Evolutionary conservation across 2,329 filamentous ascomycete species (phyloP), one percentile per base, ranked within the genome.

Genomic region (Huntiella savannae): DNA sequence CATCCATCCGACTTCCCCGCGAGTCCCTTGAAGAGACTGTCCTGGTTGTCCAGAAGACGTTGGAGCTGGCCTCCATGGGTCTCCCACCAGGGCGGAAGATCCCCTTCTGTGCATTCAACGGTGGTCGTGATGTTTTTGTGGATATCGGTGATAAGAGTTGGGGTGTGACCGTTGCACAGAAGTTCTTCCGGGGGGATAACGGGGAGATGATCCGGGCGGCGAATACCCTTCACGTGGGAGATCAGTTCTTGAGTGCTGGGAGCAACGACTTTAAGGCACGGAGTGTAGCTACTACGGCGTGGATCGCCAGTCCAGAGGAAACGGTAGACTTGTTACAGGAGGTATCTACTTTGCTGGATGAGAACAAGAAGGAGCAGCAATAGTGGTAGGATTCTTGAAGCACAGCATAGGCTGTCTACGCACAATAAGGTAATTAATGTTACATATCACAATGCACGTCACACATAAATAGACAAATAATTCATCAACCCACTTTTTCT

Each of bases 81-180:
- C 59, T 56, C 16, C 55, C 57, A 1, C 53, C 54, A 5, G 57
- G 54, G 36, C 53, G 53, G 36, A 45, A 50, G n/a, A 49, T 98
- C 32, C 91, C 91, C 0, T 98, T 96, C 58, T 98, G 91, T 59
- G 91, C 91, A 16, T 98, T 98, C 68, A 98, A 98, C 60, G 91
- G 88, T 46, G 91, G 91, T 8, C 88, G 91, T 51, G 91, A 98
- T 60, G 86, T 96, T 37, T 98, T 98, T 62, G 87, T 98, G 46
- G 91, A 98, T 60, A 95, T 98, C 57, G 91, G 91, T 47, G 91
- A 98, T 64, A 98, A 98, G 65, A 86, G 80, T 45, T 93, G 87
- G 82, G 91, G 91, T 52, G 91, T 98, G 2, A 71, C 82, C 33
- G 85, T 87, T 3, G 95, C 87, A 59, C 91, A 98, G 65, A 73